phyloP scores from a whole-genome alignment of 78 protist genomes.

The Paratrimastix pyriformis region DNA sequence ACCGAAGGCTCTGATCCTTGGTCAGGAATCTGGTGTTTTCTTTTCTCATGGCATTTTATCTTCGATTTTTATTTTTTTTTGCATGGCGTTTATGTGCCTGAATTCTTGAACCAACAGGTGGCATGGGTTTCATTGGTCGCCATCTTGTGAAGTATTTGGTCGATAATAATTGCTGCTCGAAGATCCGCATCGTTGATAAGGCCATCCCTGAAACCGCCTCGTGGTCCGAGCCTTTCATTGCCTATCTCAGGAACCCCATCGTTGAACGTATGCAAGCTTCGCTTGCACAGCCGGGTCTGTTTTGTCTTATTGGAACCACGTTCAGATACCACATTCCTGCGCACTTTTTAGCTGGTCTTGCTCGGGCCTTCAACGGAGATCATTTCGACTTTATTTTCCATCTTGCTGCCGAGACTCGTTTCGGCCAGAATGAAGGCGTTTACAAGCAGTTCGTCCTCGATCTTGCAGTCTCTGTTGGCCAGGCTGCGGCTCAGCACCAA shows the following conservation, averaged over 20 bases:
- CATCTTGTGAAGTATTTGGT: not conserved
- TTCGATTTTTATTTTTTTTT: no score
- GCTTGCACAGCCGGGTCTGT: slow-evolving; percentile 23
- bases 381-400: slow-evolving; percentile 65
- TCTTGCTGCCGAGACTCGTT: slow-evolving; percentile 78
- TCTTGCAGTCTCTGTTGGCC: slow-evolving; percentile 37
- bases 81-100: no score
- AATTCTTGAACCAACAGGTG: no score
- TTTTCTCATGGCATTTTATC: no score
- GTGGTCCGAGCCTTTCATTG: slow-evolving; percentile 33
- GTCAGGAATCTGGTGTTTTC: no score
- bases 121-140: slow-evolving; percentile 15
- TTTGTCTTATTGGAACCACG: not conserved
- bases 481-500: slow-evolving; percentile 49
- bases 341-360: slow-evolving; percentile 6
- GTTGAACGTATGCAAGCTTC: slow-evolving; percentile 73
- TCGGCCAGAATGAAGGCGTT: slow-evolving; percentile 59
- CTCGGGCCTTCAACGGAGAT: slow-evolving; percentile 34
- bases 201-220: slow-evolving; percentile 63
- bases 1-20: no score
- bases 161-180: not conserved
- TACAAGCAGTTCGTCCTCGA: slow-evolving; percentile 58
- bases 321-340: not conserved
- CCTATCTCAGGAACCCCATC: slow-evolving; percentile 31
- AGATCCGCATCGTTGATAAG: slow-evolving; percentile 14